Evolutionary conservation across 345 rosid genomes (phyloP), one percentile per base, ranked within the genome.

Genomic region (Sapria himalayana): DNA sequence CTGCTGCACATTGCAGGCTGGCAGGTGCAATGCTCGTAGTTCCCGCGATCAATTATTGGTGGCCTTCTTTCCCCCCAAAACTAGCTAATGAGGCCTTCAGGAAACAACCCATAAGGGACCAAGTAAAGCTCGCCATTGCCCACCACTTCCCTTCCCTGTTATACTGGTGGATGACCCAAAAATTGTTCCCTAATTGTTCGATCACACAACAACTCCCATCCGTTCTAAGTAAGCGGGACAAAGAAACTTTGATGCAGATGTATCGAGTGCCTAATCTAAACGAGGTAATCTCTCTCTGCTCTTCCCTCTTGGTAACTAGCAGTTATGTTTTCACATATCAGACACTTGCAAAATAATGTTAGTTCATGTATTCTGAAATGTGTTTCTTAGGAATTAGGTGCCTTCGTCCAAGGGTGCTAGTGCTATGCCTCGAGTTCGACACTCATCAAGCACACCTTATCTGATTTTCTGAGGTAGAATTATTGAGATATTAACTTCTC

Each of bases 81-180:
- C 45, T 71, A 27, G 52, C 46, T 3, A 34, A 19, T 2, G 55
- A 71, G 35, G 59, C 36, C 15, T 67, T 46, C 60, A 40, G 45
- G 44, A 39, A 52, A 21, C 71, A 62, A 43, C 46, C 63, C 0
- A 58, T 33, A 14, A 48, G 54, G 27, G 78, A 71, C 46, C 72
- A 63, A 53, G 43, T 62, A 39, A 49, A 62, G 13, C 46, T 67
- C 19, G 50, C 64, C 20, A 47, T 71, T 25, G 67, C 82, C 1
- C 82, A 71, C 43, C 48, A 58, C 37, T 25, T 41, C 19, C 77
- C 78, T 13, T 46, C 51, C 33, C 64, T 71, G 1, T 2, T 55
- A 0, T 71, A 74, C 63, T 71, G 78, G 75, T 74, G 78, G 82
- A 53, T 61, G 52, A 71, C 66, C 29, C 75, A 74, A 54, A 74